Base-by-base conservation (phyloP, 2,329 filamentous ascomycete genomes). In the Phialocephala sp. region DNA sequence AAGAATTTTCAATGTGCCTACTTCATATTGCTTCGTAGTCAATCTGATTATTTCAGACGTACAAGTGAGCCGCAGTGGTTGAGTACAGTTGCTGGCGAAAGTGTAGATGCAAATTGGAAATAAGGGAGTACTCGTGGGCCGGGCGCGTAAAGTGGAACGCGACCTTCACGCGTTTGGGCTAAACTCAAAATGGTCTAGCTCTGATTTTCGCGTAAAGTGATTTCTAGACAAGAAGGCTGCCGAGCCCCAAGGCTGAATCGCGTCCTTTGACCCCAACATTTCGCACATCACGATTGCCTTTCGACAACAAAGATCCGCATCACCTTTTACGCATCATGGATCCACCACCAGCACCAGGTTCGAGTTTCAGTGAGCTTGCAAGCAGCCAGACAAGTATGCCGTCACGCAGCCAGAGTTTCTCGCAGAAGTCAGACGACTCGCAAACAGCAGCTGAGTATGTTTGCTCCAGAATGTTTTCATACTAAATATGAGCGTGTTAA, bases 341-440 rank as follows among this genome's bases (percentile, higher is more conserved):
- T 71, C 71, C 80, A 57, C 70, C 77, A 32, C 66, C 76, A 18
- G 71, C 72, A 59, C 69, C 78, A 22, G 59, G 59, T 43, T 39
- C 65, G 18, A 69, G 55, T 27, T 50, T 43, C 24, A 65, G 32
- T 27, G 66, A 68, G 41, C n/a, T 60, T 18, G 35, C 66, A 54
- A 64, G 35, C 57, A 69, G 50, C 32, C 64, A 72, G 35, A 63
- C 56, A 8, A 71, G 58, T 56, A 65, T 54, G 22, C 66, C 73
- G 6, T 72, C 79, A 37, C 85, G 86, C 70, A 85, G 80, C 69
- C 82, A 84, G 66, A 89, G 87, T 79, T 83, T 87, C 71, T 89
- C 87, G 37, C 86, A 87, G 59, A 76, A 77, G 59, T 83, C 83
- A 8, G 80, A 84, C 68, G 78, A 78, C 68, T 86, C 84, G 6